Evolutionary conservation across 352 stramenopile genomes (phyloP).

Genomic region (Detonula confervacea): DNA sequence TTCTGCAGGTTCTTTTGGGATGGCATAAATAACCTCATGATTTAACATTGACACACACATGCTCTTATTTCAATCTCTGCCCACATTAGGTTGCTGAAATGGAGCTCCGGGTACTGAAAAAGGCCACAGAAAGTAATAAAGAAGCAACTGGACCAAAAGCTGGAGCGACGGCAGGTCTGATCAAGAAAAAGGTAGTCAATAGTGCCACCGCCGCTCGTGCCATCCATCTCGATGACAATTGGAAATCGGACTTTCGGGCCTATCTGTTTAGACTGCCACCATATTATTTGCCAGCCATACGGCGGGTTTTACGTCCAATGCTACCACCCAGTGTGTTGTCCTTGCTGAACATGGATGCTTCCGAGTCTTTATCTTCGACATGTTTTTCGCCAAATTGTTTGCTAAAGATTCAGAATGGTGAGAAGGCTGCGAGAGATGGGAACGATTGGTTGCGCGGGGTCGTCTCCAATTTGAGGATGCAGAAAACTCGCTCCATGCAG

Average conservation of each 20-base stretch:
- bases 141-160: constrained; percentile 32
- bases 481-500: constrained; percentile 30
- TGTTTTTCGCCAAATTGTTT: constrained; percentile 72
- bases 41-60: no score
- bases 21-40: no score
- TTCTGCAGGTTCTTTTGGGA: no score
- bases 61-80: no score
- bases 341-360: constrained; percentile 54
- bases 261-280: constrained; percentile 76
- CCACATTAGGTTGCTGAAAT: constrained; percentile 62
- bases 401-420: constrained; percentile 73
- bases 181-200: constrained; percentile 45
- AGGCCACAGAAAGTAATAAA: constrained; percentile 40
- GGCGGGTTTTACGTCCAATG: constrained; percentile 59
- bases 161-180: constrained; percentile 35
- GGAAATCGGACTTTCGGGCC: constrained; percentile 71
- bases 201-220: constrained; percentile 36
- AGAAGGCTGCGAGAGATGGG: constrained; percentile 57
- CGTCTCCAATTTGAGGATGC: constrained; percentile 56
- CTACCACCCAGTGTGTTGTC: constrained; percentile 58
- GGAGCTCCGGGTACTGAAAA: constrained; percentile 71
- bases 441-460: constrained; percentile 69
- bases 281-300: constrained; percentile 74
- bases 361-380: constrained; percentile 46
- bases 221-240: constrained; percentile 72